Conservation (phyloP, 2,329 filamentous ascomycete species). For the Penicillium expansum region DNA sequence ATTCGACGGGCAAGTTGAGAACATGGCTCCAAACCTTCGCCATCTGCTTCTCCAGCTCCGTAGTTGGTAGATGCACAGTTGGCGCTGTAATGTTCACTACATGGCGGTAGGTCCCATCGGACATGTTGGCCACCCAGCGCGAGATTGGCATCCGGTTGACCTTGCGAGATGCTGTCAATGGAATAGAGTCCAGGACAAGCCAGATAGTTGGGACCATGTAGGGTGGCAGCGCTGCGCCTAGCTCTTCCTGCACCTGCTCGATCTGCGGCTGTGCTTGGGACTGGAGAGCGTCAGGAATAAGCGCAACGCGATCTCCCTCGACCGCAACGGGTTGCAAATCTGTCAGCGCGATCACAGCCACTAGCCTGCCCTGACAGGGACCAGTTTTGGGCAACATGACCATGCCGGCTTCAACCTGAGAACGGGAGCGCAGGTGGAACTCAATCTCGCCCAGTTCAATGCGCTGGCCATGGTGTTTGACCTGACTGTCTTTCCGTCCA, state of each 20-base stretch:
- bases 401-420: background rate
- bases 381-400: background rate
- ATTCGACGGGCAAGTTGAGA: constrained; percentile 1
- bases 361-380: background rate
- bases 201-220: background rate
- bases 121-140: constrained; percentile 7
- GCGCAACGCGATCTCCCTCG: background rate
- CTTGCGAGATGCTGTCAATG: background rate
- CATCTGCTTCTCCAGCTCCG: background rate
- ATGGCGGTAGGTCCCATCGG: background rate
- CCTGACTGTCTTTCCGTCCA: background rate
- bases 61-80: background rate
- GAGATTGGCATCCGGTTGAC: background rate
- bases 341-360: background rate
- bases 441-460: background rate
- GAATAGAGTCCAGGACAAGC: background rate
- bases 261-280: background rate
- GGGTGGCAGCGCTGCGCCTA: background rate
- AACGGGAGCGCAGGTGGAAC: background rate
- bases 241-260: background rate
- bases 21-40: constrained; percentile 2
- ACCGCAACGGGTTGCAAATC: background rate
- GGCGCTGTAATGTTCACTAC: constrained; percentile 1
- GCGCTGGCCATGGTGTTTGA: background rate
- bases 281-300: background rate